Conservation (phyloP, 139 green algal species). For the Monoraphidium neglectum region DNA sequence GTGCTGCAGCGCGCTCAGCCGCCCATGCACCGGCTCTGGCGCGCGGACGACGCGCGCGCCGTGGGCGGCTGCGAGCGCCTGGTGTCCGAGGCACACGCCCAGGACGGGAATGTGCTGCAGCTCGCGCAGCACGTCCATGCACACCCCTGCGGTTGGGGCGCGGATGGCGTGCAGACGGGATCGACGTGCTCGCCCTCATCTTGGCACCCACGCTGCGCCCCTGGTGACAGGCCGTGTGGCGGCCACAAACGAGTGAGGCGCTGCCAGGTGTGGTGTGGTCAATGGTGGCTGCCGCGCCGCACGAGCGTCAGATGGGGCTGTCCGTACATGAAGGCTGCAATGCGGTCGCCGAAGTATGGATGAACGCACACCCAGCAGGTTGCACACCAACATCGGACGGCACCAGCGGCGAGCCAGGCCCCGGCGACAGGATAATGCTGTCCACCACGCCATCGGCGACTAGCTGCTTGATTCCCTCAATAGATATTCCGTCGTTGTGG, state of each 20-base stretch:
- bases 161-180: background rate
- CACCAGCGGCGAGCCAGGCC: slow-evolving; percentile 82
- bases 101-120: slow-evolving; percentile 79
- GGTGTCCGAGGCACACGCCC: slow-evolving; percentile 97
- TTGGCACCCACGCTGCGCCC: background rate
- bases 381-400: slow-evolving; percentile 74
- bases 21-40: slow-evolving; percentile 91
- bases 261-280: background rate
- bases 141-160: slow-evolving; percentile 68
- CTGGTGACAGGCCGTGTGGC: background rate
- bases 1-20: slow-evolving; percentile 77
- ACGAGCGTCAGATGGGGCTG: too few relatives aligned
- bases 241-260: background rate
- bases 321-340: too few relatives aligned
- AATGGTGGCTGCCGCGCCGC: background rate
- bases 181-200: background rate
- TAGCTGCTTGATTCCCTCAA: slow-evolving; percentile 51
- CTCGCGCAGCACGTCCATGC: slow-evolving; percentile 59
- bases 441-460: slow-evolving; percentile 55
- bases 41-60: slow-evolving; percentile 73
- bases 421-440: slow-evolving; percentile 95
- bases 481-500: slow-evolving; percentile 78
- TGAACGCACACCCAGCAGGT: background rate
- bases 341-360: background rate
- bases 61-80: slow-evolving; percentile 82